These are phyloP conservation scores for Populus tremula DNA, from an alignment of 345 rosid genomes.

Conservation along the genomic window DNA sequence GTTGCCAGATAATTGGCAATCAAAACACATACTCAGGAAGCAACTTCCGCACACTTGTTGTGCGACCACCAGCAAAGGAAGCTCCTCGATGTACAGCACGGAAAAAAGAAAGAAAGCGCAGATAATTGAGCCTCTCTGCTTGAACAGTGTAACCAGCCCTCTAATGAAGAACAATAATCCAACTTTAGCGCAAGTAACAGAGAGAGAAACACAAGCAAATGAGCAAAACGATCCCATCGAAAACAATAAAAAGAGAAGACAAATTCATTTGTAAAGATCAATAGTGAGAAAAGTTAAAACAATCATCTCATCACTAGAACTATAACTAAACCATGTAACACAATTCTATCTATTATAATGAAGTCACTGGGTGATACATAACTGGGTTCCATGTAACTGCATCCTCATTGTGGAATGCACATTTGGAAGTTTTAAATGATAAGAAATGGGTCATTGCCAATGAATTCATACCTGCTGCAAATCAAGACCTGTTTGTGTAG, in stretches of 20 bases:
- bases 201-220: slow-evolving; percentile 13
- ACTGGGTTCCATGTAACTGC: not conserved
- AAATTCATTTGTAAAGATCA: not conserved
- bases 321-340: not conserved
- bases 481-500: slow-evolving; percentile 76
- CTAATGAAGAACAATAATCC: slow-evolving; percentile 28
- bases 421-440: not conserved
- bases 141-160: slow-evolving; percentile 94
- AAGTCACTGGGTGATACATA: not conserved
- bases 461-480: slow-evolving; percentile 68
- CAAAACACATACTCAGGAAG: slow-evolving; percentile 76
- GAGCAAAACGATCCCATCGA: not conserved
- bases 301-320: not conserved
- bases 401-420: too few relatives aligned
- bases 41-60: slow-evolving; percentile 93
- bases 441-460: not conserved
- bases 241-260: not conserved
- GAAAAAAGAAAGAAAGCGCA: slow-evolving; percentile 85
- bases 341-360: not conserved
- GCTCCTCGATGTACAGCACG: slow-evolving; percentile 97
- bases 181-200: slow-evolving; percentile 2
- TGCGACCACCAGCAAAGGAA: slow-evolving; percentile 93
- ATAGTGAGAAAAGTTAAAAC: not conserved
- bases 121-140: slow-evolving; percentile 96
- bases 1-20: slow-evolving; percentile 5